Evolutionary conservation across 2,329 filamentous ascomycete species (phyloP).

Genomic region (Alternaria postmessia): DNA sequence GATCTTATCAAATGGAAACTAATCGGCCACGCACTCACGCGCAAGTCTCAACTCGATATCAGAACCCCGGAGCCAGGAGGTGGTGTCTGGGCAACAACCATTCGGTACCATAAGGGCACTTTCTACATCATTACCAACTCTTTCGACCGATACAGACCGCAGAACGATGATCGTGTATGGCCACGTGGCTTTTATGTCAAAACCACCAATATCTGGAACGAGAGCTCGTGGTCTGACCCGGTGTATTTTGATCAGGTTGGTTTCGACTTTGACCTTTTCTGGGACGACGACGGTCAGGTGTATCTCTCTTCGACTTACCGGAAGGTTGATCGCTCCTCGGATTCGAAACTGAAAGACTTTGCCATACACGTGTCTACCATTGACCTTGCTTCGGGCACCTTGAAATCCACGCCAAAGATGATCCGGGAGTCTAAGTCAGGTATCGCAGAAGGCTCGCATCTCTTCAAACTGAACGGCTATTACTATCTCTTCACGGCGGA

Average conservation of each 20-base stretch:
- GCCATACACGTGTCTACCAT: conserved; percentile 43
- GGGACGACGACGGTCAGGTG: conserved; percentile 62
- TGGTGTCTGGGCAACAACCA: conserved; percentile 33
- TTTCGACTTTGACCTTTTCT: conserved; percentile 53
- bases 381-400: conserved; percentile 41
- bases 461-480: conserved; percentile 35
- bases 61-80: conserved; percentile 37
- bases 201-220: conserved; percentile 28
- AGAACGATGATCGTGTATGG: conserved; percentile 50
- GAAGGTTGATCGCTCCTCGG: conserved; percentile 23
- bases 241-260: conserved; percentile 35
- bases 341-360: conserved; percentile 32
- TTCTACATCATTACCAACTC: conserved; percentile 37
- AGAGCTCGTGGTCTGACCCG: conserved; percentile 32
- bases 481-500: conserved; percentile 44
- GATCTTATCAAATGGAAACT: conserved; percentile 62
- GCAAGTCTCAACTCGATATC: conserved; percentile 48
- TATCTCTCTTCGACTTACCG: conserved; percentile 49
- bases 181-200: conserved; percentile 59
- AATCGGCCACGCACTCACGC: conserved; percentile 49
- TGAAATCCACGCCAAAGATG: conserved; percentile 24
- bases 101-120: conserved; percentile 24
- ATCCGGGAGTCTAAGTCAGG: conserved; percentile 37
- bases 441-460: conserved; percentile 48
- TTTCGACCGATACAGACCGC: conserved; percentile 33